A percentile compares a stretch with the other conserved stretches of the same genome.
Conservation (phyloP, 2,329 filamentous ascomycete genomes). For the Myriosclerotinia scirpicola region DNA sequence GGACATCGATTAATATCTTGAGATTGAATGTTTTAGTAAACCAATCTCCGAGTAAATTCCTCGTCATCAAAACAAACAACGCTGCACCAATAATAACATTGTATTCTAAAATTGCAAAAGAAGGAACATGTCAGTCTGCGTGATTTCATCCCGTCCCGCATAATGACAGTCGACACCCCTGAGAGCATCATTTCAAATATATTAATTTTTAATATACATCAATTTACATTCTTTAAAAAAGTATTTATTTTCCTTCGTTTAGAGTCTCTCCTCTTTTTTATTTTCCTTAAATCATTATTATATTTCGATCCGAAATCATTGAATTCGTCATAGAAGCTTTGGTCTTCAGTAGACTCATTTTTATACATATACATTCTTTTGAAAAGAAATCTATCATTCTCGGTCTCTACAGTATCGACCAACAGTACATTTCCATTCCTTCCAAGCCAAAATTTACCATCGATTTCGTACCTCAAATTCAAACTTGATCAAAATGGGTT, state of each 20-base stretch:
- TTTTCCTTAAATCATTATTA: neutral
- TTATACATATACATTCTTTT: conserved; percentile 5
- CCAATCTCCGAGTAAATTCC: too few species aligned
- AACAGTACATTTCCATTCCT: neutral
- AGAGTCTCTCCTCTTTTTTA: neutral
- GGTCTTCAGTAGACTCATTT: conserved; percentile 14
- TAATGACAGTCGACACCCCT: neutral
- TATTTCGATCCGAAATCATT: conserved; percentile 11
- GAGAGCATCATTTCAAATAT: conserved; percentile 8
- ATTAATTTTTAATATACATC: conserved; percentile 7
- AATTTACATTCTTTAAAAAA: neutral
- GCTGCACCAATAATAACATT: too few species aligned
- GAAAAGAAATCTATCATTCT: conserved; percentile 14
- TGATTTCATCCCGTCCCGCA: neutral
- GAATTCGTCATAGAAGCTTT: conserved; percentile 1
- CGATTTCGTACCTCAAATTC: neutral
- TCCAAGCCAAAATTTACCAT: neutral
- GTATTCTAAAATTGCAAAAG: too few species aligned
- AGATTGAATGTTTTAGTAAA: too few species aligned
- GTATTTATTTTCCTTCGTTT: neutral
- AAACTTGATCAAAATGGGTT: conserved; percentile 31
- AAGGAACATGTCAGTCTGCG: too few species aligned
- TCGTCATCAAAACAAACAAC: too few species aligned
- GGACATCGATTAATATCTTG: too few species aligned
- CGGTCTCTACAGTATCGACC: neutral